These are phyloP conservation scores for Stephania japonica DNA, from an alignment of 164 flowering plant species.

Conservation along the genomic window DNA sequence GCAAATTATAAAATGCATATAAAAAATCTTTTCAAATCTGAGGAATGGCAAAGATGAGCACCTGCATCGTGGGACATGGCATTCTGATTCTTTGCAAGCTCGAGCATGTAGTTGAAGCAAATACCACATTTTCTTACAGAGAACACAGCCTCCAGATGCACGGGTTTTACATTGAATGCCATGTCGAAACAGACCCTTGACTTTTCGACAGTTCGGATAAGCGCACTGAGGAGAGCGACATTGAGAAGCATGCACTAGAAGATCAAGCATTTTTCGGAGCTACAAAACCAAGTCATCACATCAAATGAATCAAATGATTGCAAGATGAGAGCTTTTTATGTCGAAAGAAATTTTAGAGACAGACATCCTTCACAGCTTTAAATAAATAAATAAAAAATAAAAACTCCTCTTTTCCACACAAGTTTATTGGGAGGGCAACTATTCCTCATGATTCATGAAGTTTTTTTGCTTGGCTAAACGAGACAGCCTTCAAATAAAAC, in stretches of 20 bases:
- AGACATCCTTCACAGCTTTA: not conserved
- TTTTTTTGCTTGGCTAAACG: no score
- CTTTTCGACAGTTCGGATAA: constrained; percentile 92
- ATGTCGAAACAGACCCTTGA: constrained; percentile 97
- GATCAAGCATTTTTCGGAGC: constrained; percentile 98
- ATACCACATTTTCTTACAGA: constrained; percentile 99
- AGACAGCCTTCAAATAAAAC: no score
- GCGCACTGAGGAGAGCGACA: constrained; percentile 85
- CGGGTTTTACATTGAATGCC: constrained; percentile 77
- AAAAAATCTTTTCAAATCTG: not conserved
- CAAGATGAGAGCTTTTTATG: not conserved
- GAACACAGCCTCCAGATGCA: constrained; percentile 87
- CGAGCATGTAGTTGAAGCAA: constrained; percentile 97
- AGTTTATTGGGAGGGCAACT: no score
- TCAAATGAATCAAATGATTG: not conserved
- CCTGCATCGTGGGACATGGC: constrained; percentile 98
- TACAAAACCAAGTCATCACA: constrained; percentile 29
- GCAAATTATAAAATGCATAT: not conserved
- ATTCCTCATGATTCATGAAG: no score
- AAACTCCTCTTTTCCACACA: no score
- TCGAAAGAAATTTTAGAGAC: not conserved
- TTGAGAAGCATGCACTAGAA: constrained; percentile 93
- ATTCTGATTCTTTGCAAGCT: constrained; percentile 90
- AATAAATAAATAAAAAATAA: not conserved
- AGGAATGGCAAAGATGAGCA: constrained; percentile 12